These are phyloP conservation scores for Rhodotorula sp. DNA, from an alignment of 1,284 basidiomycete genomes.

Conservation along the genomic window DNA sequence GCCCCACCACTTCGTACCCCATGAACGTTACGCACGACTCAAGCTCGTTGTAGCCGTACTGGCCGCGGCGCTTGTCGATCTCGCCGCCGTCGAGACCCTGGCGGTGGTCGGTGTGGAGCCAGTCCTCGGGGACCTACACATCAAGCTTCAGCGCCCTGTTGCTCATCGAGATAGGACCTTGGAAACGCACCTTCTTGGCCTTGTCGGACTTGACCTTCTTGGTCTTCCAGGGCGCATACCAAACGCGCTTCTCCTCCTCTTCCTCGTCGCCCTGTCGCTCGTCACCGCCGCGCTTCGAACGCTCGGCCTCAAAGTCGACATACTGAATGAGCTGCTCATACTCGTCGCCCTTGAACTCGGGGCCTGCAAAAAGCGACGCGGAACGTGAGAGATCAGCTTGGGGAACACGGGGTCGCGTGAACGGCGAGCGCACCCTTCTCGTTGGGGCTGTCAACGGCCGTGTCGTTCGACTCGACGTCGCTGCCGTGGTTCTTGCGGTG, in stretches of 20 bases:
- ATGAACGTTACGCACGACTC: slow-evolving; percentile 37
- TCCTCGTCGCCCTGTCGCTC: slow-evolving; percentile 47
- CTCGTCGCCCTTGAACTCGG: slow-evolving; percentile 45
- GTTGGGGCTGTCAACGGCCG: background rate
- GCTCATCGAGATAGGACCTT: background rate
- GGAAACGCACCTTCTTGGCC: slow-evolving; percentile 46
- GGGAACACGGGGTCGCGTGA: too few relatives aligned
- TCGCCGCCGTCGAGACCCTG: slow-evolving; percentile 56
- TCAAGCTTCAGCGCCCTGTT: background rate
- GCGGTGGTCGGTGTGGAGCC: slow-evolving; percentile 57
- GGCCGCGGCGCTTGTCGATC: slow-evolving; percentile 49
- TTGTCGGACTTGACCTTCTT: slow-evolving; percentile 47
- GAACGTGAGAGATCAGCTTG: background rate
- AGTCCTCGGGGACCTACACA: slow-evolving; percentile 48
- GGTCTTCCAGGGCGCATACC: slow-evolving; percentile 55
- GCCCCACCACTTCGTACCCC: background rate
- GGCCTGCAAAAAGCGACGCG: background rate
- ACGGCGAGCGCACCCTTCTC: slow-evolving; percentile 2
- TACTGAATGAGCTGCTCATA: slow-evolving; percentile 50
- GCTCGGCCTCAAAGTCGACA: slow-evolving; percentile 47
- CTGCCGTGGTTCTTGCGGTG: slow-evolving; percentile 7
- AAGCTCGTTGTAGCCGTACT: slow-evolving; percentile 53
- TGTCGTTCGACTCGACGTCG: slow-evolving; percentile 11
- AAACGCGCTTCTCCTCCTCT: slow-evolving; percentile 46
- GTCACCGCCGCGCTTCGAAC: slow-evolving; percentile 43